Conservation (phyloP, 768 basidiomycete genomes). For the Macrolepiota dolichaula region DNA sequence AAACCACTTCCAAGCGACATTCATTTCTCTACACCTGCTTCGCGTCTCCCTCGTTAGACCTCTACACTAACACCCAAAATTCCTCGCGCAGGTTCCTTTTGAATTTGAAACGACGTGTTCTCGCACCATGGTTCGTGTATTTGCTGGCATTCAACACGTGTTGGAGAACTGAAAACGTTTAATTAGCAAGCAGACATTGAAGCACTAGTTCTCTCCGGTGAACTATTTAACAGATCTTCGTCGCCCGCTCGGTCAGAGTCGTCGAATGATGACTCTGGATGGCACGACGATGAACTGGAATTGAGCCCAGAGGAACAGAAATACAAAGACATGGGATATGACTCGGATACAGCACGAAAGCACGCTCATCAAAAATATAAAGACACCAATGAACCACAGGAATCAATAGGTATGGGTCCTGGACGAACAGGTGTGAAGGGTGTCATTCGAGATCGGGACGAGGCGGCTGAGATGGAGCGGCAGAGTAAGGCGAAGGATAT, state of each 20-base stretch:
- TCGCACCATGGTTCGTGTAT: conserved; percentile 7
- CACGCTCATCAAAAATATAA: conserved; percentile 28
- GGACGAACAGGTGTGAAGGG: conserved; percentile 88
- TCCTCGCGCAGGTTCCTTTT: neutral
- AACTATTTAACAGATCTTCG: conserved; percentile 63
- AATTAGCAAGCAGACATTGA: conserved; percentile 50
- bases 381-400: conserved; percentile 27
- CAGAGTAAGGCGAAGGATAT: conserved; percentile 50
- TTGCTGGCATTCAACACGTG: neutral
- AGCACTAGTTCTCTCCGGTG: conserved; percentile 73
- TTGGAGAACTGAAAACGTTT: neutral
- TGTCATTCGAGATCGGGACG: conserved; percentile 77
- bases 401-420: conserved; percentile 81
- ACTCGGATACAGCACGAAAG: conserved; percentile 38
- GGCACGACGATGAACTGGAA: conserved; percentile 48
- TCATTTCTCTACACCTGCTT: neutral
- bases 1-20: neutral
- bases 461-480: conserved; percentile 57
- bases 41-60: neutral
- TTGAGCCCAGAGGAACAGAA: conserved; percentile 32
- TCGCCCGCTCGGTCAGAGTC: conserved; percentile 68
- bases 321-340: conserved; percentile 40
- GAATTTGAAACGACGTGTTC: neutral
- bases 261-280: conserved; percentile 41
- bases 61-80: neutral